Base-by-base conservation (phyloP, 352 stramenopile genomes). In the Globisporangium camurandrum region DNA sequence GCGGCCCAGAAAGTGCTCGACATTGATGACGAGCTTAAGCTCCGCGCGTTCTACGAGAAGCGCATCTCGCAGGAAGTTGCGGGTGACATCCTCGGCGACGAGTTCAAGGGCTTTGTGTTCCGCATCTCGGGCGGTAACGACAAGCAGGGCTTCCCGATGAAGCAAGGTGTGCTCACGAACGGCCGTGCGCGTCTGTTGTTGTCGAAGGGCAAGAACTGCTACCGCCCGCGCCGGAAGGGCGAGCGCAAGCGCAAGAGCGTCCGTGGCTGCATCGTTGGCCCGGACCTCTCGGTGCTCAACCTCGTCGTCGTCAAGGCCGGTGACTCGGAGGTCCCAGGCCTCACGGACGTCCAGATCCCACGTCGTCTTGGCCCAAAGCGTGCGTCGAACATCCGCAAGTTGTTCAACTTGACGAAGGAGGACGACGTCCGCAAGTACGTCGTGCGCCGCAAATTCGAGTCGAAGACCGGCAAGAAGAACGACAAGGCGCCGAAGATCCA, bases 61-160 rank as follows among this genome's bases (percentile, higher is more conserved):
- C 95, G 97, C 64, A 99, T 99, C 75, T 97, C 95, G 42, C 96
- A 99, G 76, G 97, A 99, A 76, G 86, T 99, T 55, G 96, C 99
- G 57, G 97, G 97, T 51, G 82, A 91, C n/a, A 79, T 97, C 57
- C 90, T 99, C 50, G 97, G 97, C 58, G 97, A 99, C 46, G 97
- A 99, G 75, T 99, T 99, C 80, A 97, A 98, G 66, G 97, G 97
- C 69, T 99, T 98, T 71, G 77, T 98, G 67, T 97, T 99, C 72
- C 94, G 95, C 64, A 98, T 99, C 67, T 98, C 92, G 51, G 97
- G 97, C 67, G 97, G 97, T 77, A 99, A 99, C 79, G 97, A 99
- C 86, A 99, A 99, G 90, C 97, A 99, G 85, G 97, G 97, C 58
- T 99, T 99, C 86, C 96, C 97, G 59, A 99, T 99, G 97, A 98